A percentile compares a stretch with the other conserved stretches of the same genome.
Evolutionary conservation across 2,329 filamentous ascomycete species (phyloP).

Genomic region (Xylariaceae sp.): DNA sequence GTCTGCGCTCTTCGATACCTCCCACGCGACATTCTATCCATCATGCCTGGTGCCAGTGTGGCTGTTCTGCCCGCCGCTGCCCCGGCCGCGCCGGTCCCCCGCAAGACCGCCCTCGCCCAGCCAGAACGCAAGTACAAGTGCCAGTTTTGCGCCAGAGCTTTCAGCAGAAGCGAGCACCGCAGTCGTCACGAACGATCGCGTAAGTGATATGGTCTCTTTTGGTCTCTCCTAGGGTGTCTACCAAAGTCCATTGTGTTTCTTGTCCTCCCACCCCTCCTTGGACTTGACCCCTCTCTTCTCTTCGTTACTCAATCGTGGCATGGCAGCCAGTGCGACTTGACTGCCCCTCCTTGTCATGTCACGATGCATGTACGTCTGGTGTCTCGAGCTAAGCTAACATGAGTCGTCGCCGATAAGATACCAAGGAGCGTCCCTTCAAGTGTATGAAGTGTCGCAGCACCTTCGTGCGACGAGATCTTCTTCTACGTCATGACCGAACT

Average conservation of each 20-base stretch:
- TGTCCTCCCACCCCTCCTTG: slow-evolving; percentile 13
- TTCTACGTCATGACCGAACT: slow-evolving; percentile 94
- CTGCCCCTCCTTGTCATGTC: slow-evolving; percentile 21
- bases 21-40: slow-evolving; percentile 34
- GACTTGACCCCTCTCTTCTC: slow-evolving; percentile 24
- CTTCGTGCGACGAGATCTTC: slow-evolving; percentile 92
- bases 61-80: slow-evolving; percentile 57
- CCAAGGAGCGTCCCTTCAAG: slow-evolving; percentile 98
- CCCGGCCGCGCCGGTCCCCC: slow-evolving; percentile 63
- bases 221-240: background rate
- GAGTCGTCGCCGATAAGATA: slow-evolving; percentile 56
- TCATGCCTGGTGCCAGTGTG: slow-evolving; percentile 67
- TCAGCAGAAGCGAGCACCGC: slow-evolving; percentile 94
- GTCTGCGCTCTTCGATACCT: slow-evolving; percentile 14
- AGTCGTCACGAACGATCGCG: slow-evolving; percentile 96
- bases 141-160: slow-evolving; percentile 96
- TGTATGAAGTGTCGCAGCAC: slow-evolving; percentile 98
- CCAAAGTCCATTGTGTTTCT: slow-evolving; percentile 10
- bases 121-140: slow-evolving; percentile 99
- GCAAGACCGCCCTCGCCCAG: slow-evolving; percentile 64
- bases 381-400: slow-evolving; percentile 25
- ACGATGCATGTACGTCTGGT: slow-evolving; percentile 11
- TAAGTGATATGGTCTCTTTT: slow-evolving; percentile 54
- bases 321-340: slow-evolving; percentile 15
- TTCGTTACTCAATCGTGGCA: slow-evolving; percentile 10